Evolutionary conservation across 805 yeast genomes (phyloP).

Genomic region (Spathaspora arborariae): DNA sequence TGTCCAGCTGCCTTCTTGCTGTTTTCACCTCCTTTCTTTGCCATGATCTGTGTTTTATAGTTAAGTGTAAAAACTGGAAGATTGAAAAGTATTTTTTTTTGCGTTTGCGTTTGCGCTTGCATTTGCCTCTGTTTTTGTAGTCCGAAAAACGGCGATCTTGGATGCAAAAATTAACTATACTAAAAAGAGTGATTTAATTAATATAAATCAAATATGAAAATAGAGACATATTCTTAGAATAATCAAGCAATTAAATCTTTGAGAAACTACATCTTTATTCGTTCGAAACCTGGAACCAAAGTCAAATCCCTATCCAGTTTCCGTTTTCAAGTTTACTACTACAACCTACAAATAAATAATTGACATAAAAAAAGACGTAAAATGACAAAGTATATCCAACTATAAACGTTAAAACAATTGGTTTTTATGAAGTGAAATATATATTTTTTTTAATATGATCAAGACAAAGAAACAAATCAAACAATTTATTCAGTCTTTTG

Average conservation of each 20-base stretch:
- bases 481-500: conserved; percentile 20
- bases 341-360: not conserved
- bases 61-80: not conserved
- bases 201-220: too few species aligned
- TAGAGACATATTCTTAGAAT: too few species aligned
- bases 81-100: not conserved
- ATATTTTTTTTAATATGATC: not conserved
- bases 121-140: not conserved
- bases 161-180: conserved; percentile 1
- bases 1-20: conserved; percentile 59
- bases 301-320: conserved; percentile 31
- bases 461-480: not conserved
- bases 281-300: conserved; percentile 23
- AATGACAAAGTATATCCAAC: not conserved
- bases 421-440: not conserved
- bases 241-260: too few species aligned
- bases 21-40: conserved; percentile 47
- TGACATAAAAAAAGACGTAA: not conserved
- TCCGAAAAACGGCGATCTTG: not conserved
- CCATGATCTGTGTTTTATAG: conserved; percentile 30
- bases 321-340: conserved; percentile 16
- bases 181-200: not conserved
- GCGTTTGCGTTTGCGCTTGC: too few species aligned
- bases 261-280: too few species aligned
- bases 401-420: not conserved